These are phyloP conservation scores for Lentinus brumalis DNA, from an alignment of 768 basidiomycete genomes.

Conservation along the genomic window DNA sequence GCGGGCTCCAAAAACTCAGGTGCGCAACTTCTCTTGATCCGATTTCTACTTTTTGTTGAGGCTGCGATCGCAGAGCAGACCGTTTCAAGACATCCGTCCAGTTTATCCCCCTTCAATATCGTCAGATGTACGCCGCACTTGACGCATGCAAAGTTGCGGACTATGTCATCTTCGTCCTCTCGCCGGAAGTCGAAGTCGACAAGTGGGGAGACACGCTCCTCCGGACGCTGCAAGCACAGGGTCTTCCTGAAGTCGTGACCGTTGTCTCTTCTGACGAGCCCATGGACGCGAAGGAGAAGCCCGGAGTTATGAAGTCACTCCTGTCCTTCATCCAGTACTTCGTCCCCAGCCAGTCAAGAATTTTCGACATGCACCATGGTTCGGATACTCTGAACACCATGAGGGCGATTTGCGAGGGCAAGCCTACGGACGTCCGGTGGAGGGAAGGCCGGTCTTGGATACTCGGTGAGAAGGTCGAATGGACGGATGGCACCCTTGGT, in stretches of 20 bases:
- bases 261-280: conserved; percentile 56
- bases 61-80: conserved; percentile 59
- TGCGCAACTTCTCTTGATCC: conserved; percentile 35
- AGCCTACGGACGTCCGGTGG: conserved; percentile 79
- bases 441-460: conserved; percentile 80
- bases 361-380: conserved; percentile 69
- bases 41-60: conserved; percentile 1
- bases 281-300: conserved; percentile 62
- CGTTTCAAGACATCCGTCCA: conserved; percentile 92
- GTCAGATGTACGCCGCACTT: conserved; percentile 71
- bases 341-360: conserved; percentile 74
- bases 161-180: conserved; percentile 85
- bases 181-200: conserved; percentile 80
- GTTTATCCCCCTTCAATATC: conserved; percentile 76
- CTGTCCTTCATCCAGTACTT: conserved; percentile 96
- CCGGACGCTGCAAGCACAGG: conserved; percentile 87
- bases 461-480: conserved; percentile 64
- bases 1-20: conserved; percentile 70
- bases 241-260: conserved; percentile 81
- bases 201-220: conserved; percentile 85
- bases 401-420: conserved; percentile 82
- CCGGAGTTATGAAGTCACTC: conserved; percentile 80
- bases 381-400: conserved; percentile 74
- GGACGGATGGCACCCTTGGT: conserved; percentile 66
- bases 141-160: conserved; percentile 89